Evolutionary conservation across 495 filamentous ascomycete genomes (phyloP).

Genomic region (Trichocladium uniseriatum): DNA sequence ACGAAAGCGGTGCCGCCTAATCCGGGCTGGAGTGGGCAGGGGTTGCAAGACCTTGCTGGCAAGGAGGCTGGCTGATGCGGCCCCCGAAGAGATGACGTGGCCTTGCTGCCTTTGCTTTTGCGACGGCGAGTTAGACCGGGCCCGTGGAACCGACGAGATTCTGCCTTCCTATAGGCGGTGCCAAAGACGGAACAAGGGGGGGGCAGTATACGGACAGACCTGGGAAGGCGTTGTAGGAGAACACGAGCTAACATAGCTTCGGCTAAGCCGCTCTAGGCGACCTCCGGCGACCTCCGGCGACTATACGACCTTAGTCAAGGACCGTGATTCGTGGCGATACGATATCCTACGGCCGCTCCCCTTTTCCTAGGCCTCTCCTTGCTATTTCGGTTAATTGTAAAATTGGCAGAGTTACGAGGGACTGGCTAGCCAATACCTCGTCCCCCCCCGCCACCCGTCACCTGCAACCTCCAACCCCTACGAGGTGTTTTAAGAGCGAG

Average conservation of each 20-base stretch:
- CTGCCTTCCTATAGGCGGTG: conserved; percentile 10
- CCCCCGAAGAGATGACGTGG: conserved; percentile 10
- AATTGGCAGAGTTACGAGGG: conserved; percentile 14
- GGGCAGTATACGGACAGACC: conserved; percentile 2
- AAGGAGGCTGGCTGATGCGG: conserved; percentile 6
- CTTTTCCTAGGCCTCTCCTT: conserved; percentile 10
- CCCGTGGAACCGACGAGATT: conserved; percentile 6
- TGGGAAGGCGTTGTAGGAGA: conserved; percentile 6
- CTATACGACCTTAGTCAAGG: conserved; percentile 1
- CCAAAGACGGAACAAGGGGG: neutral
- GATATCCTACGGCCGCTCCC: conserved; percentile 8
- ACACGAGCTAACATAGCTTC: neutral
- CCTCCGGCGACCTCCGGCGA: conserved; percentile 7
- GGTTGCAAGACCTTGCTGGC: conserved; percentile 3
- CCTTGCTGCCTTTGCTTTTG: conserved; percentile 11
- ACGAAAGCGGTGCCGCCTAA: conserved; percentile 3
- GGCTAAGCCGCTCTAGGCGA: conserved; percentile 10
- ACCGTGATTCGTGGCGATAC: conserved; percentile 8
- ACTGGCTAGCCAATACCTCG: conserved; percentile 7
- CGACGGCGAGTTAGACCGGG: conserved; percentile 10
- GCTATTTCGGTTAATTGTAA: conserved; percentile 6
- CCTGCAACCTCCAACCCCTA: neutral
- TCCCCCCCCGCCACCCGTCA: conserved; percentile 2
- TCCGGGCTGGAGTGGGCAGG: neutral
- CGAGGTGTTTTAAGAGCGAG: conserved; percentile 8